Conservation (phyloP, 129 eudicot genomes). For the Arctium lappa region DNA sequence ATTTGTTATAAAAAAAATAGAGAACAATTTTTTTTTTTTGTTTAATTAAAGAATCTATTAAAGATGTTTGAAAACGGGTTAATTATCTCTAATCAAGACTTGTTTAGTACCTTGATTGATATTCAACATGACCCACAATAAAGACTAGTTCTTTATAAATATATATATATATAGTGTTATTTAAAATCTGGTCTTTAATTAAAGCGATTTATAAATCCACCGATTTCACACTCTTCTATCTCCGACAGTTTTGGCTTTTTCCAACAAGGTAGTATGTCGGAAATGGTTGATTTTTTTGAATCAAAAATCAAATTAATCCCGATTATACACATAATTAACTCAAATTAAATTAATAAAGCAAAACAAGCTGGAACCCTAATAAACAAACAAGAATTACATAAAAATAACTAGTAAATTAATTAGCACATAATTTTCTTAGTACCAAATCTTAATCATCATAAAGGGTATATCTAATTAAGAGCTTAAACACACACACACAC, state of each 20-base stretch:
- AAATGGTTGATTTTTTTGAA: not conserved
- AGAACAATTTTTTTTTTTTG: no score
- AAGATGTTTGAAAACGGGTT: no score
- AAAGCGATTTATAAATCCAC: not conserved
- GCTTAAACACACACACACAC: not conserved
- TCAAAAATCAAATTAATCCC: not conserved
- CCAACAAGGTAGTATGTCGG: not conserved
- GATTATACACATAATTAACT: not conserved
- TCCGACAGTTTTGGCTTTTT: conserved; percentile 1
- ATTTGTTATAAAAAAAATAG: no score
- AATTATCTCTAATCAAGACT: not conserved
- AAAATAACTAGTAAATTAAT: not conserved
- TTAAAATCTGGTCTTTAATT: not conserved
- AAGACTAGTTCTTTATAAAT: not conserved
- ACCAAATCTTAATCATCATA: not conserved
- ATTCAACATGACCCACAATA: not conserved
- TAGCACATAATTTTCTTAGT: not conserved
- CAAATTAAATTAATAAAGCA: not conserved
- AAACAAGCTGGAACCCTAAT: not conserved
- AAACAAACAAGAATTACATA: not conserved
- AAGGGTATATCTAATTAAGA: not conserved
- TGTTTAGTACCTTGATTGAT: not conserved
- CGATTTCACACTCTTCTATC: not conserved
- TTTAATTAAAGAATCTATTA: no score
- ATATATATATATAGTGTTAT: not conserved